Evolutionary conservation across 2,329 filamentous ascomycete genomes (phyloP), one percentile per base, ranked within the genome.

Genomic region (Paracoccidioides brasiliensis): DNA sequence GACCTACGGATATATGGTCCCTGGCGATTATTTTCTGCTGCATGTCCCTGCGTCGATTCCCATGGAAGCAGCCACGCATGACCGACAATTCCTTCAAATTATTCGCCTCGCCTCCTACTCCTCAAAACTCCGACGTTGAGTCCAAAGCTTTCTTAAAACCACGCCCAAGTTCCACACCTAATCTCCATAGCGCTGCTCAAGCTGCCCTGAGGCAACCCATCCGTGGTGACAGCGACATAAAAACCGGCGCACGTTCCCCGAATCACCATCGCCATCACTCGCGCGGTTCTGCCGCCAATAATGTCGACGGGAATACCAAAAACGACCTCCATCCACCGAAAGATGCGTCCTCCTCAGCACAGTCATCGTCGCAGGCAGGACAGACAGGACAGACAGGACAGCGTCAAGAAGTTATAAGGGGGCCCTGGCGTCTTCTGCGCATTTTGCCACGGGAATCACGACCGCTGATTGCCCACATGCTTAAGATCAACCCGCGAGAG

Each of bases 11-110:
- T 72, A 90, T 98, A 57, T 98, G 93, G 93, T 98, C 93, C 9
- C 77, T 98, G 57, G 93, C 91, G 15, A 98, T 98, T 63, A 97
- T 98, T 55, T 98, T 91, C 73, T 97, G 93, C 72, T 98, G 93
- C 76, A 98, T 98, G 93, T 93, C 89, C 4, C 77, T 98, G 44
- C 81, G 93, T 28, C 79, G 93, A 40, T 98, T 98, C 67, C 93
- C 93, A 0, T 98, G 93, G 93, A 98, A 98, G 74, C 84, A 94
- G 40, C 93, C 93, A 4, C 83, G 90, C 43, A 75, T 90, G 68
- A 88, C 88, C 3, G 93, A 98, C 69, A 97, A 95, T 69, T 95
- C 90, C 0, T 98, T 88, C 73, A 90, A 91, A 65, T 80, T 98
- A 1, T 98, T 98, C 67, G 84, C 91, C 12, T 83, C 93, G 1